Evolutionary conservation across 306 rosid genomes (phyloP).

Genomic region (Sicyos baderoa): DNA sequence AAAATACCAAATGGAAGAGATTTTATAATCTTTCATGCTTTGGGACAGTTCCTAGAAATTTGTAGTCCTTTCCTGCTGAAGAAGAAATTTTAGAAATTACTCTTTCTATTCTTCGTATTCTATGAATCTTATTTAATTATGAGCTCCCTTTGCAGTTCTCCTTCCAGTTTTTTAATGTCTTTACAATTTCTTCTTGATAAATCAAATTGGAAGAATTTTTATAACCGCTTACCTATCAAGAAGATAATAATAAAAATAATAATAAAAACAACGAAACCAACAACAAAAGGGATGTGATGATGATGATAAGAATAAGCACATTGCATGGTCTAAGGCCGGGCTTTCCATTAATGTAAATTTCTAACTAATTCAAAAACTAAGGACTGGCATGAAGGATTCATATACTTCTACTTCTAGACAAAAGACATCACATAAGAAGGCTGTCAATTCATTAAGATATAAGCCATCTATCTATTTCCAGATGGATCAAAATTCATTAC

Average conservation of each 20-base stretch:
- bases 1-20: not conserved
- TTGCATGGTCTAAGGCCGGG: not conserved
- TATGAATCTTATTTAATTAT: not conserved
- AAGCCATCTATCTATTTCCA: conserved; percentile 2
- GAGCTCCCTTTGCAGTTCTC: not conserved
- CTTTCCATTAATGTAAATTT: not conserved
- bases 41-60: not conserved
- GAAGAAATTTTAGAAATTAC: not conserved
- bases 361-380: not conserved
- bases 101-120: no score
- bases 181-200: not conserved
- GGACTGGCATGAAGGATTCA: not conserved
- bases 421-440: conserved; percentile 9
- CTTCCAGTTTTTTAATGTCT: not conserved
- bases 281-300: not conserved
- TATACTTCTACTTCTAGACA: conserved; percentile 1
- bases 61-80: not conserved
- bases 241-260: not conserved
- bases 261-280: not conserved
- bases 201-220: not conserved
- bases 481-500: not conserved
- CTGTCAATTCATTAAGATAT: not conserved
- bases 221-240: no score
- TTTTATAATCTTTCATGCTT: not conserved
- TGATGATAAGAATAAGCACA: not conserved